These are phyloP conservation scores for Metschnikowia hibisci DNA, from an alignment of 805 yeast genomes.

Conservation along the genomic window DNA sequence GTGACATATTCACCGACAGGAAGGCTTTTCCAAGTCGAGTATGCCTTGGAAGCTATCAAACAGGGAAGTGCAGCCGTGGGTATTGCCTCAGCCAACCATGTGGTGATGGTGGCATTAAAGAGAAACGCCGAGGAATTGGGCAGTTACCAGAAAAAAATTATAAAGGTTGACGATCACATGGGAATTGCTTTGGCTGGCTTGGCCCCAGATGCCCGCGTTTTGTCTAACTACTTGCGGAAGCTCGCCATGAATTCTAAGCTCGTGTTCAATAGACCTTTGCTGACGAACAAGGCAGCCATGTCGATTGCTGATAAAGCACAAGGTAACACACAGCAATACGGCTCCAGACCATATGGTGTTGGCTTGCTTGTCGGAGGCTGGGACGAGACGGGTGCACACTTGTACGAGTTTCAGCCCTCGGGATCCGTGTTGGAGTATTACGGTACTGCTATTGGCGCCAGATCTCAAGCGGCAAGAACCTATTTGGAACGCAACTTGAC, in stretches of 20 bases:
- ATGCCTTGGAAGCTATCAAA: constrained; percentile 88
- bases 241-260: constrained; percentile 86
- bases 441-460: constrained; percentile 96
- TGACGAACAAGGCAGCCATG: constrained; percentile 76
- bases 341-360: constrained; percentile 97
- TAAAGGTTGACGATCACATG: constrained; percentile 87
- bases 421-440: constrained; percentile 88
- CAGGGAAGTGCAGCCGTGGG: constrained; percentile 99
- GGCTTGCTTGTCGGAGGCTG: constrained; percentile 86
- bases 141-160: constrained; percentile 90
- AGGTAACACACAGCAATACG: constrained; percentile 91
- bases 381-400: constrained; percentile 92
- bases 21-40: constrained; percentile 78
- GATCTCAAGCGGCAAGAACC: constrained; percentile 98
- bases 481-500: constrained; percentile 85
- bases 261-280: constrained; percentile 81
- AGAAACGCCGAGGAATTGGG: constrained; percentile 97
- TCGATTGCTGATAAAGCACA: constrained; percentile 96
- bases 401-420: constrained; percentile 92
- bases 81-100: constrained; percentile 77
- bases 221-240: constrained; percentile 83
- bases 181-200: constrained; percentile 96
- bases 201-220: constrained; percentile 96
- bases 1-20: constrained; percentile 97
- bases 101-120: constrained; percentile 88